Evolutionary conservation across 2,329 filamentous ascomycete genomes (phyloP), one percentile per base, ranked within the genome.

Genomic region (Fusarium paranaense): DNA sequence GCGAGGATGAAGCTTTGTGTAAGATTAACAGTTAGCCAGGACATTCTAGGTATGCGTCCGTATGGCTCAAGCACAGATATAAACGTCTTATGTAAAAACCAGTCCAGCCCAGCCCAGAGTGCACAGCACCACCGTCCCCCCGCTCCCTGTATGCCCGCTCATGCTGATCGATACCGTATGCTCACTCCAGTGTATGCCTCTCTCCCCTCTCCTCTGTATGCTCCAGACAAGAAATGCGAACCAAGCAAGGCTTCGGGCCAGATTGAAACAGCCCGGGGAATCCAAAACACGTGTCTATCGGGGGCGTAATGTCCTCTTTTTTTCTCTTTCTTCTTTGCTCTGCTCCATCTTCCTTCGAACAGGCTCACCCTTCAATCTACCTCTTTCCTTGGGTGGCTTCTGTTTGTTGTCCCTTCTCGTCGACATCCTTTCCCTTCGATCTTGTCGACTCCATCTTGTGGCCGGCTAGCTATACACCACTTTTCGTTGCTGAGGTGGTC

Each of bases 241-340:
- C 65, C 72, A 70, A 74, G 58, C 70, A 70, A 74, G 60, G 61
- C 62, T 42, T 70, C 64, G 52, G 60, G 66, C 65, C 68, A 75
- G 64, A 70, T 67, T 54, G 56, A 64, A 64, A 37, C 59, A 70
- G 60, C 66, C 62, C 58, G 64, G 35, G 67, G 52, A 64, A 78
- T 76, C 76, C 76, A 78, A 77, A 63, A 63, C 57, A 62, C 61
- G 32, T 62, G 62, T 76, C 73, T 76, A 72, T 68, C 60, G 67
- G 66, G 64, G 65, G 70, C 62, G 52, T 8, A 45, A 62, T 62
- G 52, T 25, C 50, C 50, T 57, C 42, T 37, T 32, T 62, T 50
- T 56, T 64, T 50, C 42, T 66, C 62, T 59, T 52, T 57, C 58
- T n/a, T 47, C 61, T 73, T 67, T 42, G 37, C 45, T 47, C 67